These are phyloP conservation scores for Sporothrix brasiliensis DNA, from an alignment of 2,329 filamentous ascomycete genomes.

Conservation along the genomic window DNA sequence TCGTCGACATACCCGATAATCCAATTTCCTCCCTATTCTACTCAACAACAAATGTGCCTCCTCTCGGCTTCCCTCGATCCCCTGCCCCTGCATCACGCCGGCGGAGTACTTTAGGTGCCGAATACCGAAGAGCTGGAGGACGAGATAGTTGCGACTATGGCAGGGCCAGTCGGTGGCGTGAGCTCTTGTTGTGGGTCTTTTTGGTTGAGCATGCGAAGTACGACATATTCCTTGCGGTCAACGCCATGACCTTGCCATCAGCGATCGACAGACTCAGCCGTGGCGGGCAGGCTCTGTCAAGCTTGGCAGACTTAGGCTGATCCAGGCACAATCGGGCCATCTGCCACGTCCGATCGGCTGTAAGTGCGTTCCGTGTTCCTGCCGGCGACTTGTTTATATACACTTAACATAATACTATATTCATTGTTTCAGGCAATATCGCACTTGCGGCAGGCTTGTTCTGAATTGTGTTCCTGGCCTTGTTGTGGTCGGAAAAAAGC, in stretches of 20 bases:
- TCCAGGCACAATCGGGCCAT: background rate
- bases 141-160: background rate
- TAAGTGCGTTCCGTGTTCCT: background rate
- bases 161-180: background rate
- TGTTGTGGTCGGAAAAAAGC: background rate
- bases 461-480: background rate
- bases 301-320: constrained; percentile 1
- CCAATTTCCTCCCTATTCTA: background rate
- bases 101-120: background rate
- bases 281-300: background rate
- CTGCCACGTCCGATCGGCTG: background rate
- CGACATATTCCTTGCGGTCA: too few relatives aligned
- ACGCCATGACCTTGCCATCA: background rate
- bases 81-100: background rate
- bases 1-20: background rate
- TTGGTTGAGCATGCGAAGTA: background rate
- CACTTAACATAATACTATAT: background rate
- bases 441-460: too few relatives aligned
- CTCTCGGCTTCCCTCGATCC: background rate
- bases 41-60: background rate
- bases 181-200: too few relatives aligned
- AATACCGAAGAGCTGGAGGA: background rate
- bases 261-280: background rate
- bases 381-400: background rate
- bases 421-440: background rate